A percentile compares a stretch with the other conserved stretches of the same genome.
Evolutionary conservation across 139 green algal species (phyloP).

Genomic region (Eudorina sp.): DNA sequence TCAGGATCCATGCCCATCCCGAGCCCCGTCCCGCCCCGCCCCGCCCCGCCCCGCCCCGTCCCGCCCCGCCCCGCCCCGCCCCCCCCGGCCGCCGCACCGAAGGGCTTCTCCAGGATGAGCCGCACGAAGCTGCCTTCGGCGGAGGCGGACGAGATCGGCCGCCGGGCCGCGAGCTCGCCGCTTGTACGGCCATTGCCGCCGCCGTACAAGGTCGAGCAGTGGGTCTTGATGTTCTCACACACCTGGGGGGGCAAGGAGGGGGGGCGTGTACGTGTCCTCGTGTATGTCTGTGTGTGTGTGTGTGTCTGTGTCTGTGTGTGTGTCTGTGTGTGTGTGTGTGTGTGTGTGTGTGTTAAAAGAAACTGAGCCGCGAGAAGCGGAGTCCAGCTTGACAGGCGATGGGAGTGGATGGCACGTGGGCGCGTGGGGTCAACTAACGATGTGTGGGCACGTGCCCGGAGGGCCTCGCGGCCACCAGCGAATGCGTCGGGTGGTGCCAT

Average conservation of each 20-base stretch:
- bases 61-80: no score
- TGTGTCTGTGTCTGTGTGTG: not conserved
- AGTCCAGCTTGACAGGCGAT: no score
- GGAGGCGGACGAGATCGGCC: not conserved
- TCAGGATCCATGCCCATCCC: no score
- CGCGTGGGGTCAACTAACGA: no score
- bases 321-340: not conserved
- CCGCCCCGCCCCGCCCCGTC: no score
- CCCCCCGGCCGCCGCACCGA: constrained; percentile 71
- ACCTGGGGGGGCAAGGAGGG: constrained; percentile 15
- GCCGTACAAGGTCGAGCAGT: constrained; percentile 24
- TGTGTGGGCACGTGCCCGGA: no score
- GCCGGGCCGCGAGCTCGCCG: not conserved
- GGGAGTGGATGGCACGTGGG: no score
- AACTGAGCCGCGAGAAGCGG: no score
- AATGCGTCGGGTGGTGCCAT: no score
- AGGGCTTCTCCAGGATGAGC: constrained; percentile 92
- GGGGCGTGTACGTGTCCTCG: not conserved
- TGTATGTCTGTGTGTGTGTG: not conserved
- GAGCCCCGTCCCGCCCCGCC: no score
- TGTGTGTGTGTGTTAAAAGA: not conserved
- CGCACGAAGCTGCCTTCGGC: constrained; percentile 65
- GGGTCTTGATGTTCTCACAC: constrained; percentile 16
- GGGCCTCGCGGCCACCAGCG: no score
- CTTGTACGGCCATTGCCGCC: not conserved